phyloP scores from a whole-genome alignment of 495 filamentous ascomycete species.

The Xylaria venustula region DNA sequence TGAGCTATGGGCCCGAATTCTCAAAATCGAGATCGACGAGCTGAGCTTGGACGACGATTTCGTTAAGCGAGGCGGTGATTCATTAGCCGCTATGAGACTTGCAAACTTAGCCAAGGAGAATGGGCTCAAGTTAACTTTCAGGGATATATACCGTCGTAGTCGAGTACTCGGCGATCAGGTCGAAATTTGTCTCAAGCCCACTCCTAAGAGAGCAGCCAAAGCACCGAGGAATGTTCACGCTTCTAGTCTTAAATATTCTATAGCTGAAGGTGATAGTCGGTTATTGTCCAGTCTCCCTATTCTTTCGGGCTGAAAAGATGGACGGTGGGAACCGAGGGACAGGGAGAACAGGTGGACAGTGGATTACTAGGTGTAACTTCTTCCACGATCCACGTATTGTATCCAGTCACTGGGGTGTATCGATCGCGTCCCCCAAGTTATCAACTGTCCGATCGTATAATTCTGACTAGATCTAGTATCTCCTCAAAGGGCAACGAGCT shows the following conservation, averaged over 20 bases:
- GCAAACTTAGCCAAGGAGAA: slow-evolving; percentile 1
- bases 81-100: slow-evolving; percentile 35
- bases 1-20: slow-evolving; percentile 20
- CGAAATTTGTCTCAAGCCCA: not conserved
- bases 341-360: not conserved
- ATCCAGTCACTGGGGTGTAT: not conserved
- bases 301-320: not conserved
- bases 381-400: too few relatives aligned
- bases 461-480: slow-evolving; percentile 7
- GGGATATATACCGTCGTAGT: slow-evolving; percentile 1
- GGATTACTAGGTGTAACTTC: not conserved
- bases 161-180: not conserved
- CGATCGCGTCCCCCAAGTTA: not conserved
- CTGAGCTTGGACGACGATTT: slow-evolving; percentile 24
- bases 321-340: not conserved
- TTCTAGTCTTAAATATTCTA: too few relatives aligned
- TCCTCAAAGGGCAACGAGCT: slow-evolving; percentile 3
- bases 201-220: not conserved
- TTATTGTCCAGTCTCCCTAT: not conserved
- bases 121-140: not conserved
- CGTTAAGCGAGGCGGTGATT: slow-evolving; percentile 35
- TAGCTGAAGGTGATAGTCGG: not conserved
- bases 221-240: not conserved
- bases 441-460: not conserved
- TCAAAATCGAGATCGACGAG: slow-evolving; percentile 2